These are phyloP conservation scores for Trypanosoma avium DNA, from an alignment of 208 protist species.

Conservation along the genomic window DNA sequence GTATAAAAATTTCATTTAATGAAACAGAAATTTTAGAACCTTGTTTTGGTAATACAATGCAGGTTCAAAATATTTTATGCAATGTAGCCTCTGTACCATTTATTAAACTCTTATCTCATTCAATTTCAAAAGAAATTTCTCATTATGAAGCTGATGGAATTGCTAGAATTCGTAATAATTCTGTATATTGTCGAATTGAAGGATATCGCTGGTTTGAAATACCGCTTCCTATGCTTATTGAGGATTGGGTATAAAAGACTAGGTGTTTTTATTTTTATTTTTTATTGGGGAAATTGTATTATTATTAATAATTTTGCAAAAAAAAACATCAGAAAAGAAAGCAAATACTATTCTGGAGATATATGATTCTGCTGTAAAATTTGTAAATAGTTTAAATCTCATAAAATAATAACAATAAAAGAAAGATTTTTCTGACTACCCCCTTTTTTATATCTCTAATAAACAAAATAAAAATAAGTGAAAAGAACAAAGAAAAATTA, in stretches of 20 bases:
- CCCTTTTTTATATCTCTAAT: no score
- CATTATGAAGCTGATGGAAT: no score
- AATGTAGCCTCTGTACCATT: background rate
- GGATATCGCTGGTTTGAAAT: conserved; percentile 13
- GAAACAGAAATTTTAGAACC: background rate
- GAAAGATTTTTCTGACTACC: no score
- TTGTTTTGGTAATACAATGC: background rate
- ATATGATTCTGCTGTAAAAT: no score
- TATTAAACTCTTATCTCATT: background rate
- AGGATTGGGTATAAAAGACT: background rate
- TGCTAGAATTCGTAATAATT: background rate
- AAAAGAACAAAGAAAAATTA: no score
- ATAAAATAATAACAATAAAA: no score
- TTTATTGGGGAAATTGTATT: conserved; percentile 7
- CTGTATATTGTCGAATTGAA: conserved; percentile 3
- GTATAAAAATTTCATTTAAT: background rate
- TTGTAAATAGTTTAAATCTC: no score
- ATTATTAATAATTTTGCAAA: no score
- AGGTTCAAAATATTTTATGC: background rate
- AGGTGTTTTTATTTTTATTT: conserved; percentile 14
- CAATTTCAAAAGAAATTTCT: no score
- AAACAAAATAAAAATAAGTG: no score
- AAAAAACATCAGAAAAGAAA: no score
- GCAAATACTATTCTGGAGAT: no score
- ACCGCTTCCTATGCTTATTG: conserved; percentile 2